Base-by-base conservation (phyloP, 2,329 filamentous ascomycete genomes). In the Pseudogymnoascus pannorum region DNA sequence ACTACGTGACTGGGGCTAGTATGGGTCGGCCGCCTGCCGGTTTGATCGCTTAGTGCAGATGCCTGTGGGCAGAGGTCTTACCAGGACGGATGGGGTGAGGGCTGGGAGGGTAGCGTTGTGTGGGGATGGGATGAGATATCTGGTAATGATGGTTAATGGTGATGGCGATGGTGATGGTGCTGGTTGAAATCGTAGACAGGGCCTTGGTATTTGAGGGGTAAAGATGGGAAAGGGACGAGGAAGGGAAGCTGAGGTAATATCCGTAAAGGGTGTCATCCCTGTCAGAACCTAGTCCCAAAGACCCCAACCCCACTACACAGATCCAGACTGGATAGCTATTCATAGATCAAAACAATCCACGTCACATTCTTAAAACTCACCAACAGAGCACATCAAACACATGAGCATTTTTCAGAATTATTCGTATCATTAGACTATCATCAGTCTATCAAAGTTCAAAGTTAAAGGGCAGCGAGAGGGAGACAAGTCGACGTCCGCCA, bases 31-130 rank as follows among this genome's bases (percentile, higher is more conserved):
- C 48, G 48, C 48, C 18, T 54, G 26, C 48, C 26, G 48, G 48
- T 54, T 54, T 54, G 48, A 54, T 54, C 48, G 48, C 48, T 54
- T 54, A 54, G 9, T 54, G 26, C 48, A 54, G 48, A 54, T 26
- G 48, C 26, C 26, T 26, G 48, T 54, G 48, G 48, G 22, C 18
- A 22, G 22, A 11, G 14, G 48, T 54, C 48, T 54, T 18, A 54
- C 48, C 48, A 54, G 48, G 26, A 54, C 48, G 1, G 26, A 31
- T 54, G 26, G 11, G 26, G 48, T 54, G 48, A 54, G 48, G 26
- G 26, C 24, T 4, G 48, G n/a, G 20, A 18, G n/a, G n/a, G 14
- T 54, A 54, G 48, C 26, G 48, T 54, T 11, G 48, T 54, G 48
- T 54, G 48, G 48, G 48, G n/a, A n/a, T n/a, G n/a, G 48, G 48